Evolutionary conservation across 306 rosid genomes (phyloP), one percentile per base, ranked within the genome.

Genomic region (Dryas octopetala): DNA sequence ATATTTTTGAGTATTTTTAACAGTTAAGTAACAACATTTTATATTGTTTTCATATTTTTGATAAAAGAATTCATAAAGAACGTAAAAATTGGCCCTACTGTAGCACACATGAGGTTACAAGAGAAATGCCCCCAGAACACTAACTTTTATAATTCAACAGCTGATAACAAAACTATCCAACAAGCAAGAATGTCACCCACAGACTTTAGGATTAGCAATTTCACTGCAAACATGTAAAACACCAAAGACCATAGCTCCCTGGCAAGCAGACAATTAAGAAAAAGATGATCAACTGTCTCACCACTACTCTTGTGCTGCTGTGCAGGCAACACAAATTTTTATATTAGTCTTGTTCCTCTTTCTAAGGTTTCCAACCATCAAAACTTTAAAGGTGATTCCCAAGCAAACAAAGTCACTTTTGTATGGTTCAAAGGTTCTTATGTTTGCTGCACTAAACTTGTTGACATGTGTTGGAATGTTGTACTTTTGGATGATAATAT

Each of bases 151-250:
- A 11, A 12, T 11, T 23, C 23, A 23, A 64, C 26, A 48, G 9
- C 4, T 12, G 10, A 23, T 55, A 16, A 17, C 2, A 55, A 17
- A 26, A n/a, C 43, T 66, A 19, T 43, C 55, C 55, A 66, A 23
- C 71, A 19, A 47, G 54, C n/a, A 66, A 67, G 58, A 67, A 6
- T 19, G 9, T 11, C 4, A 6, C 7, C 54, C 11, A 47, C 28
- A 19, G 40, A 12, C 17, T 67, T 32, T 23, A 13, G 26, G 60
- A 10, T 69, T 6, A 40, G 62, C 38, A 7, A 2, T 69, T 69
- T 70, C 32, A 69, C 55, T 70, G 61, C 26, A 52, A 38, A 23
- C 74, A 15, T 50, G 52, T 28, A 52, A 38, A 70, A 53, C 28
- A 16, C 32, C 16, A 52, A 68, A 16, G 62, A 28, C 28, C 15